Evolutionary conservation across 108 stramenopile genomes (phyloP).

Genomic region (Cyclotella kingstonii): DNA sequence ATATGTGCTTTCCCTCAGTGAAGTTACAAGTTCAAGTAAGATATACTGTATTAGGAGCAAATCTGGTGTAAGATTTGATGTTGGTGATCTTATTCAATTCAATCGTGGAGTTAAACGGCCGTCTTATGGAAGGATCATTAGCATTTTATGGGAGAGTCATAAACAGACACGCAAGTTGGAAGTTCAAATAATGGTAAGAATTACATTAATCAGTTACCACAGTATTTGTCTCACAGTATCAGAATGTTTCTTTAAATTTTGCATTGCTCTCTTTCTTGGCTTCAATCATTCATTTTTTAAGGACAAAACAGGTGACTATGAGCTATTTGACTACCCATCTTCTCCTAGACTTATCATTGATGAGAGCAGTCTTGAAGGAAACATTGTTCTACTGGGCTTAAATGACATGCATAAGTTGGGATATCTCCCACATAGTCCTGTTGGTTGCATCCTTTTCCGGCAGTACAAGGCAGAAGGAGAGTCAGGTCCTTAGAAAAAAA

Average conservation of each 20-base stretch:
- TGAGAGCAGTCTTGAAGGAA: constrained; percentile 32
- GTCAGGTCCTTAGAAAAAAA: not conserved
- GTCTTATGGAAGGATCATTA: constrained; percentile 32
- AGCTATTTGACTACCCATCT: constrained; percentile 32
- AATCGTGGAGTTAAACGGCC: constrained; percentile 10
- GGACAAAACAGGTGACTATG: constrained; percentile 18
- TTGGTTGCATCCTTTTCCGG: constrained; percentile 17
- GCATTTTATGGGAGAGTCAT: constrained; percentile 20
- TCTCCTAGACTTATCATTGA: constrained; percentile 22
- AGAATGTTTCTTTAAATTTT: not conserved
- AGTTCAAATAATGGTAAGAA: constrained; percentile 31
- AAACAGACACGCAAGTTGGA: constrained; percentile 17
- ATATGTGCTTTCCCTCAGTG: constrained; percentile 16
- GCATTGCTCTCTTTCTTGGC: too few relatives aligned
- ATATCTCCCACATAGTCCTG: constrained; percentile 15
- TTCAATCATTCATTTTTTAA: not conserved
- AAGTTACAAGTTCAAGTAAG: not conserved
- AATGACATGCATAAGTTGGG: constrained; percentile 32
- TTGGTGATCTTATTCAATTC: constrained; percentile 41
- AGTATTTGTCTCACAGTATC: not conserved
- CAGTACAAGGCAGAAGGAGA: constrained; percentile 11
- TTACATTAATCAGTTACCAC: not conserved
- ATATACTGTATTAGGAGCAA: constrained; percentile 36
- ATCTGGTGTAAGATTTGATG: constrained; percentile 20
- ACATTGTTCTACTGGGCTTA: constrained; percentile 20